A percentile compares a stretch with the other conserved stretches of the same genome.
These are phyloP conservation scores for Solanum chacoense DNA, from an alignment of 305 asterid genomes.

Conservation along the genomic window DNA sequence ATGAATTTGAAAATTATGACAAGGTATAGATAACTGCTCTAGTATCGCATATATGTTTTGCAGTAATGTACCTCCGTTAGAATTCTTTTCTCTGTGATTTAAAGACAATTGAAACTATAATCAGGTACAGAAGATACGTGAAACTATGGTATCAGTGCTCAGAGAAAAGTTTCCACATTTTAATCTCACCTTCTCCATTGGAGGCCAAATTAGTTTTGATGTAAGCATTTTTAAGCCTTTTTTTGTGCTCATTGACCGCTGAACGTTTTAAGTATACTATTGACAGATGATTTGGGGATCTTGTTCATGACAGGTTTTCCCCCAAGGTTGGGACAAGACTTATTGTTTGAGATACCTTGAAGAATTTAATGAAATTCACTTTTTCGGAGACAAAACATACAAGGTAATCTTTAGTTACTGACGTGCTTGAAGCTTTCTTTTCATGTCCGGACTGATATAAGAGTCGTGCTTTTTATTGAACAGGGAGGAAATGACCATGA, in stretches of 20 bases:
- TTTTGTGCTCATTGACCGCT: background rate
- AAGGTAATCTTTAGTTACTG: slow-evolving; percentile 29
- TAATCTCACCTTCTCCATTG: slow-evolving; percentile 73
- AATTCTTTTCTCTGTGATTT: background rate
- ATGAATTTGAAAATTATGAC: slow-evolving; percentile 82
- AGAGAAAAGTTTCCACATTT: slow-evolving; percentile 71
- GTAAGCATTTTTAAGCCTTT: slow-evolving; percentile 30
- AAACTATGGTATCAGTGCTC: slow-evolving; percentile 71
- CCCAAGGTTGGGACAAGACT: slow-evolving; percentile 95
- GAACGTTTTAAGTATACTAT: background rate
- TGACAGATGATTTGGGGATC: background rate
- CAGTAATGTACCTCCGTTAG: background rate
- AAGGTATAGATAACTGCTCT: slow-evolving; percentile 37
- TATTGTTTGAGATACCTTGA: slow-evolving; percentile 77
- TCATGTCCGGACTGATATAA: background rate
- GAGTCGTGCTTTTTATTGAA: slow-evolving; percentile 4
- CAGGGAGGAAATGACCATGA: slow-evolving; percentile 91
- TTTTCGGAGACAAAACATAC: slow-evolving; percentile 92
- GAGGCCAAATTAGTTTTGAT: slow-evolving; percentile 94
- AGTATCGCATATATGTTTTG: background rate
- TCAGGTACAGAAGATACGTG: slow-evolving; percentile 70
- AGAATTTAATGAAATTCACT: slow-evolving; percentile 73
- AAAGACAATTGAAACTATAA: background rate
- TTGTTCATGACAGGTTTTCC: slow-evolving; percentile 56
- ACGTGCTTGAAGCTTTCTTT: background rate